Base-by-base conservation (phyloP, 2,329 filamentous ascomycete species). In the Rachicladosporium sp. region DNA sequence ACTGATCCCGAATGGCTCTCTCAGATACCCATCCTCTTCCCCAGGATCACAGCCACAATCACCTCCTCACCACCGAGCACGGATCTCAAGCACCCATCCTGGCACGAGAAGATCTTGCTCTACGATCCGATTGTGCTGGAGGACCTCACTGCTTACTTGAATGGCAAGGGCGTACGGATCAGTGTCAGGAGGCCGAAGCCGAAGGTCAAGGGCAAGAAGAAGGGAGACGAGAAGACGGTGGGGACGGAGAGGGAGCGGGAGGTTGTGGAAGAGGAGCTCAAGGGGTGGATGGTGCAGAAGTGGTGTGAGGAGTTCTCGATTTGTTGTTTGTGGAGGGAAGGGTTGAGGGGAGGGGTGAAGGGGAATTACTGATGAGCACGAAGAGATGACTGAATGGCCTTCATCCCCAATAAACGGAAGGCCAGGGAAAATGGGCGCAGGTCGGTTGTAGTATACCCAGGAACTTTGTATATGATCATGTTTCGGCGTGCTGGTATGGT, bases 101-200 rank as follows among this genome's bases (percentile, higher is more conserved):
- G 88, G 84, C 71, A 93, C 50, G 86, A 96, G 61, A 93, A 87
- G 63, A 95, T 98, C 35, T 67, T 96, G 4, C 75, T 96, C 57
- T 96, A 93, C 56, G 88, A 96, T 52, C 86, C 89, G 0, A 81
- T 98, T 33, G 71, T 91, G 1, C 62, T 95, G 0, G 89, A 96
- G 60, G 87, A 95, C 48, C 66, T 98, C 10, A 74, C 88, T 0
- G 63, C 36, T 0, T 96, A 87, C 82, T 63, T 96, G 10, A 95
- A 94, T 32, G 47, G 35, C 3, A 46, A 57, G 37, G 55, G 49
- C 29, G 10, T 57, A 6, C 29, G 47, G 10, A 34, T 53, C 4
- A 47, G 51, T 8, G 12, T 52, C 2, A 23, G 35, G n/a, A 38
- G 36, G 11, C 34, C 36, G 31, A 46, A 43, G 21, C 27, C 29